A percentile compares a stretch with the other conserved stretches of the same genome.
Conservation (phyloP, 331 rosid species). For the Acacia pycnantha region DNA sequence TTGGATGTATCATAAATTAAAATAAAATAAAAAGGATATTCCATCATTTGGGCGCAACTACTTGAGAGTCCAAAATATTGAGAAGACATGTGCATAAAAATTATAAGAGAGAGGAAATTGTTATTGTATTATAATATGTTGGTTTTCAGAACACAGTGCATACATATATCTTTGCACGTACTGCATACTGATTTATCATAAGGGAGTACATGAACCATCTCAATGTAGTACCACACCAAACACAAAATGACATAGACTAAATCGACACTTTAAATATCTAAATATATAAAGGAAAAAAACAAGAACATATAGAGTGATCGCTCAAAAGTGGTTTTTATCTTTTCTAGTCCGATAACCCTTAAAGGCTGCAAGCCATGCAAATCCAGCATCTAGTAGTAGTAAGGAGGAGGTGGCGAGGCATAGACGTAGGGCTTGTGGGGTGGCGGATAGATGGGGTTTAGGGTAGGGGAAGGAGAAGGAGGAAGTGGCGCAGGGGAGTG, state of each 20-base stretch:
- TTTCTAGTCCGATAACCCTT: no score
- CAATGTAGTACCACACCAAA: neutral
- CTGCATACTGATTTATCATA: neutral
- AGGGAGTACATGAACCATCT: neutral
- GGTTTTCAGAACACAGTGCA: conserved; percentile 12
- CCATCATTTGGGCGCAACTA: no score
- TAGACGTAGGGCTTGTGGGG: conserved; percentile 31
- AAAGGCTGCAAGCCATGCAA: neutral
- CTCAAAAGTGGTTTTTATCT: neutral
- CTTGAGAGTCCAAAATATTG: neutral
- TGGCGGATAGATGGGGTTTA: neutral
- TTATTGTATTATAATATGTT: neutral
- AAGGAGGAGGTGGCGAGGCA: conserved; percentile 74
- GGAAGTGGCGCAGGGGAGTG: neutral
- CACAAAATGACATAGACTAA: neutral
- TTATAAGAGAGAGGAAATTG: neutral
- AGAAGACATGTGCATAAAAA: neutral
- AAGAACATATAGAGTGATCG: no score
- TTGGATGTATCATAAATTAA: no score
- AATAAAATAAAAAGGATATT: no score
- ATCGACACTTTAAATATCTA: no score
- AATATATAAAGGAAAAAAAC: no score
- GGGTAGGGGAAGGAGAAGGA: conserved; percentile 1
- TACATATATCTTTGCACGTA: neutral
- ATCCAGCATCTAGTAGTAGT: conserved; percentile 45